Percentiles rank a stretch among this genome's conserved stretches.
Conservation (phyloP, 768 basidiomycete species). For the Lactarius trivialis region DNA sequence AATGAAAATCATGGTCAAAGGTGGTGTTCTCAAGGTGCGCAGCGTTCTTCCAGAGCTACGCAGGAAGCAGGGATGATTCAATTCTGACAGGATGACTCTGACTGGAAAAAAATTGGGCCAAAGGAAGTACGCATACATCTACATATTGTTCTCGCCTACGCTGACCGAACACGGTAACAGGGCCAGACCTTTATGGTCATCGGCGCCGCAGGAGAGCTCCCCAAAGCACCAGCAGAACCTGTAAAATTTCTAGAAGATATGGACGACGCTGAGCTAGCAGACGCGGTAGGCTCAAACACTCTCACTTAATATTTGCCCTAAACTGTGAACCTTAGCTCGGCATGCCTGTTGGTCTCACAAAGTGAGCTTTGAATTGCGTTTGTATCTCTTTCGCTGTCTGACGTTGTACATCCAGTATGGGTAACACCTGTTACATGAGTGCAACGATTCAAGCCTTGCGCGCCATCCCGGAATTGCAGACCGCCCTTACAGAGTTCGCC, state of each 20-base stretch:
- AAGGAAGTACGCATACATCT: constrained; percentile 53
- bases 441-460: constrained; percentile 91
- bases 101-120: constrained; percentile 76
- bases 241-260: constrained; percentile 90
- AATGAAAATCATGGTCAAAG: constrained; percentile 98
- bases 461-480: constrained; percentile 82
- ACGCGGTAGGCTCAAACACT: constrained; percentile 50
- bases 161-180: constrained; percentile 33
- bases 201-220: constrained; percentile 87
- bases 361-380: constrained; percentile 36
- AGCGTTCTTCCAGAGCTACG: background rate
- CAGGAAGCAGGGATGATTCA: background rate
- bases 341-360: constrained; percentile 75
- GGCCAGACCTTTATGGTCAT: constrained; percentile 91
- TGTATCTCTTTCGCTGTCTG: constrained; percentile 28
- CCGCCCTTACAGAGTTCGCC: constrained; percentile 54
- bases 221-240: constrained; percentile 75
- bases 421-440: constrained; percentile 99
- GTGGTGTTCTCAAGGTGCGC: constrained; percentile 79
- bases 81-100: constrained; percentile 65
- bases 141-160: background rate
- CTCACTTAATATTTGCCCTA: background rate
- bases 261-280: constrained; percentile 73
- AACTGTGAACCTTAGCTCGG: constrained; percentile 39
- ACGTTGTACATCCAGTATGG: constrained; percentile 36